These are phyloP conservation scores for Geosmithia putterillii DNA, from an alignment of 2,329 filamentous ascomycete genomes.

Conservation along the genomic window DNA sequence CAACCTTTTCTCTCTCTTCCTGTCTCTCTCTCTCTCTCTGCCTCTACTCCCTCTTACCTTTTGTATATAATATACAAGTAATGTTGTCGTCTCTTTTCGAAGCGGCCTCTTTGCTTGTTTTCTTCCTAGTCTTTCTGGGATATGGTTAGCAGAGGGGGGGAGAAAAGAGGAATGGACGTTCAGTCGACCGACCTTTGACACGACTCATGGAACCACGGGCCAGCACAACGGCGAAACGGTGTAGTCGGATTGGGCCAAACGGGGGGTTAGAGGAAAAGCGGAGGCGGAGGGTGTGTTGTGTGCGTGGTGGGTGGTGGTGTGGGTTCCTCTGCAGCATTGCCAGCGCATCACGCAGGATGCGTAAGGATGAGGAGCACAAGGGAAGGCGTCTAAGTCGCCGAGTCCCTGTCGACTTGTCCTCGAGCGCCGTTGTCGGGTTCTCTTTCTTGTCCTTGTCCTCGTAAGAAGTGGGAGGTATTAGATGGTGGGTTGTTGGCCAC, in stretches of 20 bases:
- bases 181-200: too few species aligned
- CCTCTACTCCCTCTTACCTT: too few species aligned
- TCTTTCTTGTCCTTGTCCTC: not conserved
- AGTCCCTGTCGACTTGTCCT: not conserved
- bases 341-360: slow-evolving; percentile 9
- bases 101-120: too few species aligned
- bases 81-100: not conserved
- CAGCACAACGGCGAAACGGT: not conserved
- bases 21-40: too few species aligned
- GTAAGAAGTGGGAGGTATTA: too few species aligned
- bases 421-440: not conserved
- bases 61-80: too few species aligned
- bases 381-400: not conserved
- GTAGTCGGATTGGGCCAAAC: not conserved
- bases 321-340: slow-evolving; percentile 3
- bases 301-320: not conserved
- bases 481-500: too few species aligned
- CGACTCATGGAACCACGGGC: too few species aligned
- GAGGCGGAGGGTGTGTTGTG: too few species aligned
- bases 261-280: not conserved
- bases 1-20: not conserved
- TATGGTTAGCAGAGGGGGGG: not conserved
- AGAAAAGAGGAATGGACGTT: too few species aligned
- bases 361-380: not conserved
- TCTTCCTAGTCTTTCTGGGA: too few species aligned